Base-by-base conservation (phyloP, 2,329 filamentous ascomycete species). In the Pseudohalonectria lignicola region DNA sequence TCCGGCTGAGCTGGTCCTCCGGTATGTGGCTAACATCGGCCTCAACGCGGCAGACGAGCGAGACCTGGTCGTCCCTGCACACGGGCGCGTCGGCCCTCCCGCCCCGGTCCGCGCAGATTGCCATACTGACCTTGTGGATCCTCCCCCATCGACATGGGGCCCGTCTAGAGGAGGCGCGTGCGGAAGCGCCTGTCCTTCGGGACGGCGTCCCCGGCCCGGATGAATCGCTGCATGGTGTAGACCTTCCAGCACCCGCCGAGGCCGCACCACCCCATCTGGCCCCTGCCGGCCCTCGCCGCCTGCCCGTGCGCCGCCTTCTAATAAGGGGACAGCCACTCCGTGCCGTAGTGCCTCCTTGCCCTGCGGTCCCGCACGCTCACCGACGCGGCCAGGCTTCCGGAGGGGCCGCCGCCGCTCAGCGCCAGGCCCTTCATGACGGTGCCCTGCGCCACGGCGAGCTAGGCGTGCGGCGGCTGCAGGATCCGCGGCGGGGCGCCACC, bases 361-460 rank as follows among this genome's bases (percentile, higher is more conserved):
- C 51, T 55, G 38, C 63, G 55, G 26, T 61, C 61, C 42, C 55
- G 53, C 21, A 67, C 52, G 35, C 52, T 54, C 35, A 67, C 59
- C 36, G 53, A 49, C 10, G 55, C 57, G 13, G 19, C 13, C 20
- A 55, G 53, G 10, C 49, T 46, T n/a, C n/a, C n/a, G n/a, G n/a
- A n/a, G n/a, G n/a, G n/a, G 8, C 57, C 54, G 0, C 60, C 56
- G 1, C 53, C 51, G 21, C 48, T 50, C 16, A 56, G 53, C 2
- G 60, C 57, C 2, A 70, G 50, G 1, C 66, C 67, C 46, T 64
- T 68, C 56, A 69, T 65, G 4, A 65, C 63, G 7, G 69, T 68
- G 5, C 69, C 69, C 23, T 64, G 63, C 3, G 67, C 66, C 4
- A 73, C 64, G 2, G 68, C 63, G 2, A 59, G 56, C 68, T 68